These are phyloP conservation scores for Alopecurus myosuroides DNA, from an alignment of 176 grass and related monocot species.

Conservation along the genomic window DNA sequence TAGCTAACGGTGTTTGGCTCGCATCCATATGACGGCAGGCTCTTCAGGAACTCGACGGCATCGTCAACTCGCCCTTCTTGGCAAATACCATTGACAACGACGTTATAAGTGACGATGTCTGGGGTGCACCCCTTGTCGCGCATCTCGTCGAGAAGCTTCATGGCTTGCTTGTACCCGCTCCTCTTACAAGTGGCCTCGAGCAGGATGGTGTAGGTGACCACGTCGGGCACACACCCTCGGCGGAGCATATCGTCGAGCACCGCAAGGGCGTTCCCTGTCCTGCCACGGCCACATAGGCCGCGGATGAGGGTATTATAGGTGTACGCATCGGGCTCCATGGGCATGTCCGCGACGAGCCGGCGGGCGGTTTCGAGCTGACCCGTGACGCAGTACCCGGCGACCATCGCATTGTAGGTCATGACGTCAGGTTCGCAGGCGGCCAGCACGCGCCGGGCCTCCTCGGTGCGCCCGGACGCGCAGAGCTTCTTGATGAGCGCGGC, in stretches of 20 bases:
- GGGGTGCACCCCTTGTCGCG: conserved; percentile 37
- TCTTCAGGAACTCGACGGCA: conserved; percentile 45
- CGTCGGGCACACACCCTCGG: conserved; percentile 41
- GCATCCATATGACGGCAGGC: conserved; percentile 31
- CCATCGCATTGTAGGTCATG: conserved; percentile 39
- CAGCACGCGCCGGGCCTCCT: conserved; percentile 32
- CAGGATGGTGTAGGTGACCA: conserved; percentile 65
- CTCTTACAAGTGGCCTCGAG: conserved; percentile 50
- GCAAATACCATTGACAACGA: conserved; percentile 51
- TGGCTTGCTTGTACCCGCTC: conserved; percentile 43
- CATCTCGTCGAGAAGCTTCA: conserved; percentile 61
- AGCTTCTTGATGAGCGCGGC: conserved; percentile 48
- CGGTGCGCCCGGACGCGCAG: conserved; percentile 37
- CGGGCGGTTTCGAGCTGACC: conserved; percentile 40
- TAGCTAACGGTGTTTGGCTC: conserved; percentile 49
- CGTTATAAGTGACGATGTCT: conserved; percentile 59
- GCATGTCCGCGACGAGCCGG: conserved; percentile 34
- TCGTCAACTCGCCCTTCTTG: conserved; percentile 46
- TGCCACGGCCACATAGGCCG: conserved; percentile 39
- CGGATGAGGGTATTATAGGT: conserved; percentile 67
- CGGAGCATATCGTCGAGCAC: conserved; percentile 40
- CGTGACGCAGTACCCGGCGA: conserved; percentile 35
- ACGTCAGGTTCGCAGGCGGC: conserved; percentile 15
- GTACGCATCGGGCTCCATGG: conserved; percentile 33
- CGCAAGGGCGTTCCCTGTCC: conserved; percentile 35